Conservation (phyloP, 345 rosid species). For the Cardamine chenopodiifolia region DNA sequence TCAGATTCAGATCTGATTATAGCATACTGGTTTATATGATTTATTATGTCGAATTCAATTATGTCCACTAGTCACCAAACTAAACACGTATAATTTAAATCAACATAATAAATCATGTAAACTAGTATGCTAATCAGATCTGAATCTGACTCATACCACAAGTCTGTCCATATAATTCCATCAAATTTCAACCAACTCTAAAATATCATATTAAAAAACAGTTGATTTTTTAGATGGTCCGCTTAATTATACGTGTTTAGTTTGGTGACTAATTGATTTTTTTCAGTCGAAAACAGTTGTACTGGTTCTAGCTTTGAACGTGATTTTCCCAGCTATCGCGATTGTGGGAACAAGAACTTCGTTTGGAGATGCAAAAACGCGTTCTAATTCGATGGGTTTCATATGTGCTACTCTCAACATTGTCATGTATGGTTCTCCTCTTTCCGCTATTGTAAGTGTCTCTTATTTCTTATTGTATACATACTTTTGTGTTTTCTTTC, state of each 20-base stretch:
- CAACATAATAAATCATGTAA: too few species aligned
- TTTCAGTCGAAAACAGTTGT: conserved; percentile 51
- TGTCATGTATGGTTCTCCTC: conserved; percentile 82
- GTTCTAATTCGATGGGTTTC: conserved; percentile 62
- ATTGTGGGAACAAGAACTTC: conserved; percentile 48
- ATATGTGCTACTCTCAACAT: conserved; percentile 64
- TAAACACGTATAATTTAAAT: too few species aligned
- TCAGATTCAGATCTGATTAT: conserved; percentile 42
- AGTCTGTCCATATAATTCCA: too few species aligned
- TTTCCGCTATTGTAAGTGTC: conserved; percentile 67
- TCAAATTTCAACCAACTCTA: too few species aligned
- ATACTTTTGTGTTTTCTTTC: background rate
- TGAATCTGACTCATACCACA: too few species aligned
- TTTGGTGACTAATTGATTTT: conserved; percentile 2
- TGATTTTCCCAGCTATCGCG: conserved; percentile 54
- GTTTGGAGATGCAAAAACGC: conserved; percentile 51
- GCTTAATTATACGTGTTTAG: conserved; percentile 13
- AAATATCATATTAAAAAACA: too few species aligned
- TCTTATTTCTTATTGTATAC: background rate
- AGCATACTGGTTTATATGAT: background rate
- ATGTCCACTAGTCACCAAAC: too few species aligned
- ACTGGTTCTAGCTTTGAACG: conserved; percentile 52
- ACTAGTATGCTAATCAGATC: too few species aligned
- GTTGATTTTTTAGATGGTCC: too few species aligned
- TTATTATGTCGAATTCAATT: conserved; percentile 13